Base-by-base conservation (phyloP, 1,139 yeast genomes). In the Candida sp. region DNA sequence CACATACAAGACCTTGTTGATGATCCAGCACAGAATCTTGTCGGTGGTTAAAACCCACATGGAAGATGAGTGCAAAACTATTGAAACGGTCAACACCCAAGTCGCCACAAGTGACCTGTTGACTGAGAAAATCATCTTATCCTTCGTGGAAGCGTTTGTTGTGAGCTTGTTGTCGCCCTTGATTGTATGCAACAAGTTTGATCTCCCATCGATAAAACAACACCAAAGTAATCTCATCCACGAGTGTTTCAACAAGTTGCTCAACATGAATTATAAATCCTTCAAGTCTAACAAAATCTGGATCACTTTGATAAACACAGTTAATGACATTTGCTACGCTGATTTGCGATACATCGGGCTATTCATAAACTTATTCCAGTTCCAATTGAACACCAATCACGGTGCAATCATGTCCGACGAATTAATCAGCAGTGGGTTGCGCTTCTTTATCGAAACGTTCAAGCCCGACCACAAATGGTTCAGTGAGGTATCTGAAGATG, bases 321-420 rank as follows among this genome's bases (percentile, higher is more conserved):
- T 68, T 3, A 68, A 69, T 48, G 75, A 71, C 44, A 56, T 66
- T 5, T 71, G 76, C 50, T 68, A 66, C 47, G 54, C 65, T 8
- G 72, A 71, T 48, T 50, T 71, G 33, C 48, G 64, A 26, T 56
- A 54, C 35, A 64, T 63, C 27, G 52, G 57, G 2, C 44, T 58
- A 0, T 66, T 69, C 40, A 61, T 59, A 9, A 55, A 57, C 2
- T 47, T 68, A n/a, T 61, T 69, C 45, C 61, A 59, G 30, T 50
- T 49, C 25, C 58, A 67, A 48, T 49, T 63, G 6, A 46, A 48
- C 8, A 33, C 47, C 12, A 25, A 23, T 25, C 55, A 62, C 35
- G 28, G 43, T 2, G 31, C 33, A 5, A 49, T 56, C 5, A 41
- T 60, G 32, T 52, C 58, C 4, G 61, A 65, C 44, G 59, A 60